phyloP scores from a whole-genome alignment of 73 alveolate genomes.

The Loxodes magnus region DNA sequence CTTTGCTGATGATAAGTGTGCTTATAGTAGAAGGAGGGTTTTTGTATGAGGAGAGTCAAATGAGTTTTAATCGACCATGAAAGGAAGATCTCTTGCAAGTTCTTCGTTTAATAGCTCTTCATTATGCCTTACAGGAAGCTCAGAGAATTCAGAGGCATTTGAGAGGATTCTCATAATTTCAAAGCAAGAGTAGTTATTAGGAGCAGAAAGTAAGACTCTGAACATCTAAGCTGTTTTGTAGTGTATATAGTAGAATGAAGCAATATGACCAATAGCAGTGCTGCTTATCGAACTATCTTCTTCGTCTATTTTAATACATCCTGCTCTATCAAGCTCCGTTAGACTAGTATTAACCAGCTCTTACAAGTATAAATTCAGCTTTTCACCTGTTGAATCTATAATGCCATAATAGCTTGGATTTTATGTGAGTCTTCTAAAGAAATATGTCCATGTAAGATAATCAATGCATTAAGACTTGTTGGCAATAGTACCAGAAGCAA shows the following conservation, averaged over 20 bases:
- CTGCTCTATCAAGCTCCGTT: constrained; percentile 59
- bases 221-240: constrained; percentile 74
- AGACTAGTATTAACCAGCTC: constrained; percentile 48
- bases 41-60: constrained; percentile 81
- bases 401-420: constrained; percentile 91
- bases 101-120: constrained; percentile 95
- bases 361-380: constrained; percentile 27
- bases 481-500: constrained; percentile 86
- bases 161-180: constrained; percentile 63
- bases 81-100: constrained; percentile 76
- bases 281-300: constrained; percentile 71
- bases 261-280: constrained; percentile 78
- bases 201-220: constrained; percentile 38
- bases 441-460: constrained; percentile 88
- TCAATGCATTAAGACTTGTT: constrained; percentile 28
- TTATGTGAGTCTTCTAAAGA: constrained; percentile 88
- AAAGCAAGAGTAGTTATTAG: constrained; percentile 25
- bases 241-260: constrained; percentile 91
- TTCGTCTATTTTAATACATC: constrained; percentile 60
- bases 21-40: constrained; percentile 84
- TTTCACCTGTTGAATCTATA: constrained; percentile 33
- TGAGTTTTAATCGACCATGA: constrained; percentile 64
- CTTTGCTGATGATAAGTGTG: constrained; percentile 83
- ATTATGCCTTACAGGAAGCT: constrained; percentile 96
- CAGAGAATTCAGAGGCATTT: constrained; percentile 80